phyloP scores from a whole-genome alignment of 2,329 filamentous ascomycete genomes.

The Talaromyces funiculosus region DNA sequence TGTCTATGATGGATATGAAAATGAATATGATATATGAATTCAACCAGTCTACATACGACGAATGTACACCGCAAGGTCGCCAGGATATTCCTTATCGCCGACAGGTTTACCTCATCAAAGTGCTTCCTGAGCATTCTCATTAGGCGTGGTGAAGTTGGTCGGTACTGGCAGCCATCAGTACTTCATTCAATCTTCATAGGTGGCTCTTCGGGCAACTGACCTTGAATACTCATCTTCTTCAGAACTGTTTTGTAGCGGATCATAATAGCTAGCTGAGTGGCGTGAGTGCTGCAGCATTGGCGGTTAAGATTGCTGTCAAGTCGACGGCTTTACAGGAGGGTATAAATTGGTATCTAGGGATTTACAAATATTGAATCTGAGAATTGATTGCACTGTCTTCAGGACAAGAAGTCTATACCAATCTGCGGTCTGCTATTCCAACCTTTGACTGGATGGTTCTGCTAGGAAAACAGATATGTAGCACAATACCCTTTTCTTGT shows the following conservation, averaged over 20 bases:
- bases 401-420: no score
- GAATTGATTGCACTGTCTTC: neutral
- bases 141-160: conserved; percentile 3
- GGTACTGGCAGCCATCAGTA: neutral
- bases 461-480: no score
- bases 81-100: neutral
- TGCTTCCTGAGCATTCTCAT: conserved; percentile 1
- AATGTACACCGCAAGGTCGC: conserved; percentile 15
- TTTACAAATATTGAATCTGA: neutral
- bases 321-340: neutral
- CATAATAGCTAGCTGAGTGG: conserved; percentile 15
- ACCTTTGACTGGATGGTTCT: no score
- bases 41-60: conserved; percentile 54
- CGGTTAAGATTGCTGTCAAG: neutral
- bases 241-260: conserved; percentile 18
- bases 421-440: no score
- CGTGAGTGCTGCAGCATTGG: neutral
- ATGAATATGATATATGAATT: neutral
- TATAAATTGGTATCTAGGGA: neutral
- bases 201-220: neutral
- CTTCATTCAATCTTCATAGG: neutral
- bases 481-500: no score
- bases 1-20: conserved; percentile 14
- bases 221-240: neutral
- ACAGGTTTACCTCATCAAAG: conserved; percentile 9